Conservation (phyloP, 495 filamentous ascomycete genomes). For the Tuber calosporum region DNA sequence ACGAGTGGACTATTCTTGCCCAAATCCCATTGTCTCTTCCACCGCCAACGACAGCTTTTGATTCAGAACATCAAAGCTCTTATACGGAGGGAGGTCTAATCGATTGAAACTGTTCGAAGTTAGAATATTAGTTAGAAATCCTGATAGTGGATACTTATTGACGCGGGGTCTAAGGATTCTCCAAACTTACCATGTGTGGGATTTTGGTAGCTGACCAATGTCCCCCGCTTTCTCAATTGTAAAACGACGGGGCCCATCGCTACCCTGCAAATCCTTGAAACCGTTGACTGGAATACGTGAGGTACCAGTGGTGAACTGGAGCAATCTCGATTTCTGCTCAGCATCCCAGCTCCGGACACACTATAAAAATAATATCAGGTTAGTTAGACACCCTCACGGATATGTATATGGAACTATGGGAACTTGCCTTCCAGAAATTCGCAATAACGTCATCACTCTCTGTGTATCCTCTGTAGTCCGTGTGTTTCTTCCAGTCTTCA, state of each 20-base stretch:
- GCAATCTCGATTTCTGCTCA: conserved; percentile 90
- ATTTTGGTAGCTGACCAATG: conserved; percentile 80
- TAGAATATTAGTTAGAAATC: background rate
- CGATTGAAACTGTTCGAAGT: conserved; percentile 76
- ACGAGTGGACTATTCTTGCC: conserved; percentile 65
- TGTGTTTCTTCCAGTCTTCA: conserved; percentile 99
- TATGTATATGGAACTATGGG: background rate
- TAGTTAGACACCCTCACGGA: conserved; percentile 16
- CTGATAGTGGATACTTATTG: background rate
- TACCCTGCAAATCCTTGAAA: conserved; percentile 98
- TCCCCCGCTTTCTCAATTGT: conserved; percentile 98
- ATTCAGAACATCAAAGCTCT: conserved; percentile 72
- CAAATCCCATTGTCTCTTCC: conserved; percentile 98
- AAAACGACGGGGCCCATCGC: conserved; percentile 88
- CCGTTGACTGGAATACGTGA: conserved; percentile 98
- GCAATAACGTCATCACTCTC: conserved; percentile 93
- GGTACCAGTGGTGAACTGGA: conserved; percentile 97
- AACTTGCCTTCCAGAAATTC: conserved; percentile 91
- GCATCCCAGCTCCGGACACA: conserved; percentile 90
- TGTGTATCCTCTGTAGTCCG: conserved; percentile 99
- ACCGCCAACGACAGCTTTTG: conserved; percentile 90
- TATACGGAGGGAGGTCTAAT: conserved; percentile 91
- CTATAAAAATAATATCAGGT: conserved; percentile 37
- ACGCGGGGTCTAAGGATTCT: background rate
- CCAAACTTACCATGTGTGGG: conserved; percentile 83